Conservation (phyloP, 805 yeast species). For the Tetrapisispora fleetii region DNA sequence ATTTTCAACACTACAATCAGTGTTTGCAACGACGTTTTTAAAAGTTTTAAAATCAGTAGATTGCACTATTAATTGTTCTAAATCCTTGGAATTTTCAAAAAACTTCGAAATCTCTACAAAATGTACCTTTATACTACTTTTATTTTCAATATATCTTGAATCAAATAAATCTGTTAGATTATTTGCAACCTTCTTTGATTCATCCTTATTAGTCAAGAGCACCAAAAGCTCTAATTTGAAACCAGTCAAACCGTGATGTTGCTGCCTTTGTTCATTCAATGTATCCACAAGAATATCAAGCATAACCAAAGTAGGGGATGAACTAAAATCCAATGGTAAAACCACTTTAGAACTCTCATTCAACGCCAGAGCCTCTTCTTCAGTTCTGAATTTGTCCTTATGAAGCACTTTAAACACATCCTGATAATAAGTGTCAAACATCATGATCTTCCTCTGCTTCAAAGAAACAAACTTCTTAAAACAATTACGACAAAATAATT, state of each 20-base stretch:
- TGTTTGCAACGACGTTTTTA: neutral
- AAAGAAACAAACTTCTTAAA: slow-evolving; percentile 64
- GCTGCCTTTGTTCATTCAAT: slow-evolving; percentile 49
- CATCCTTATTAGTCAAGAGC: slow-evolving; percentile 35
- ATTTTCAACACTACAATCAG: slow-evolving; percentile 3
- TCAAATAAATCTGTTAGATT: slow-evolving; percentile 9
- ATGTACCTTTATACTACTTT: slow-evolving; percentile 32
- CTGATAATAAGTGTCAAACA: slow-evolving; percentile 52
- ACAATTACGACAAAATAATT: slow-evolving; percentile 36
- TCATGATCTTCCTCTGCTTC: slow-evolving; percentile 74
- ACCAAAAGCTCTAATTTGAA: slow-evolving; percentile 45
- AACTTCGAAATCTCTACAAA: slow-evolving; percentile 36
- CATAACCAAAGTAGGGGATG: slow-evolving; percentile 50
- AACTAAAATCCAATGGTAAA: slow-evolving; percentile 52
- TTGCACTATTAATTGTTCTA: slow-evolving; percentile 12
- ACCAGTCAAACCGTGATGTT: slow-evolving; percentile 59
- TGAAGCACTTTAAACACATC: slow-evolving; percentile 44
- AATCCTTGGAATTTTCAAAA: slow-evolving; percentile 22
- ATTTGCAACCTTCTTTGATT: slow-evolving; percentile 10
- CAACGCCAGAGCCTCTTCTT: slow-evolving; percentile 13
- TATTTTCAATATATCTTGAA: slow-evolving; percentile 14
- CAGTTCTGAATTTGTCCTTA: slow-evolving; percentile 17
- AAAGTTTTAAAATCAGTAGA: slow-evolving; percentile 27
- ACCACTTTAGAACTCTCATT: slow-evolving; percentile 40
- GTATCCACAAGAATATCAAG: slow-evolving; percentile 56